phyloP scores from a whole-genome alignment of 176 grass and related monocot species.

The Paspalum vaginatum region DNA sequence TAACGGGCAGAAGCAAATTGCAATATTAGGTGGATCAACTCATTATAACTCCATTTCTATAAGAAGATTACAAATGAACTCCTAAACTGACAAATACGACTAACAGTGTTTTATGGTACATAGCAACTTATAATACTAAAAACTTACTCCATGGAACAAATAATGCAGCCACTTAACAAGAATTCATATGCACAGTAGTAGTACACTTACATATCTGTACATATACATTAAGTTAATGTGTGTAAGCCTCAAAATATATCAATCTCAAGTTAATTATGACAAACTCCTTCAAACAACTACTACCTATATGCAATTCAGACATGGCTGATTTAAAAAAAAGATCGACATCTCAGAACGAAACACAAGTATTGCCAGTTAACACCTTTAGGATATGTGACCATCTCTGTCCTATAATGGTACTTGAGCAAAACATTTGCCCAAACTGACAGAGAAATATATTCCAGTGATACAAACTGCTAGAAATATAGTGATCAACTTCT shows the following conservation, averaged over 20 bases:
- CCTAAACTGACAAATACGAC: slow-evolving; percentile 2
- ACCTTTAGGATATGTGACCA: background rate
- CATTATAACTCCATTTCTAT: slow-evolving; percentile 18
- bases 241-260: background rate
- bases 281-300: background rate
- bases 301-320: slow-evolving; percentile 19
- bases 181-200: background rate
- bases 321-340: background rate
- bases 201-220: background rate
- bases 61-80: slow-evolving; percentile 25
- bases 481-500: slow-evolving; percentile 12
- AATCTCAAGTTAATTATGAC: slow-evolving; percentile 1
- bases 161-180: slow-evolving; percentile 13
- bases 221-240: slow-evolving; percentile 6
- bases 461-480: slow-evolving; percentile 10
- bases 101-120: background rate
- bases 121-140: slow-evolving; percentile 11
- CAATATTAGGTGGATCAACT: slow-evolving; percentile 13
- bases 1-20: slow-evolving; percentile 21
- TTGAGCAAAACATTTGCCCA: background rate
- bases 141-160: slow-evolving; percentile 33
- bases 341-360: slow-evolving; percentile 2
- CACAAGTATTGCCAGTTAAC: slow-evolving; percentile 9
- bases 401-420: background rate
- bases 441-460: background rate